These are phyloP conservation scores for Xylariales sp. DNA, from an alignment of 2,329 filamentous ascomycete species.

Conservation along the genomic window DNA sequence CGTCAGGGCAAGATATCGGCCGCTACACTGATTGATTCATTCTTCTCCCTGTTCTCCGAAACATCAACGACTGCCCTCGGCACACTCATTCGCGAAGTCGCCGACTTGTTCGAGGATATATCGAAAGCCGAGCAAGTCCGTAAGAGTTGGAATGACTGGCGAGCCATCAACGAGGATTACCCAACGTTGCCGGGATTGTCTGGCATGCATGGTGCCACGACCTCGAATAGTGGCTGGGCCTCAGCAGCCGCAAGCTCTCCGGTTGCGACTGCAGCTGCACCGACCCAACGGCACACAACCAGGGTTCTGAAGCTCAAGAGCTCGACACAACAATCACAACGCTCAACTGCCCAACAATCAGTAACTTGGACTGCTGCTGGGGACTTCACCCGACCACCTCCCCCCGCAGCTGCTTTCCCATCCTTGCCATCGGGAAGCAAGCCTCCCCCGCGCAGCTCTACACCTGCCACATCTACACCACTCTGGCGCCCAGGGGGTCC, in stretches of 20 bases:
- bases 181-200: conserved; percentile 76
- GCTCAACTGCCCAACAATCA: conserved; percentile 25
- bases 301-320: conserved; percentile 56
- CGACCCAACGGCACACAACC: conserved; percentile 45
- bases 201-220: conserved; percentile 60
- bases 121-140: conserved; percentile 68
- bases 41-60: conserved; percentile 79
- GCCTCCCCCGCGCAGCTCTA: background rate
- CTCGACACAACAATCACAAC: conserved; percentile 34
- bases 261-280: conserved; percentile 37
- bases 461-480: conserved; percentile 13
- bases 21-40: conserved; percentile 74
- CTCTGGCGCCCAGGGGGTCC: conserved; percentile 19
- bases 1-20: conserved; percentile 65
- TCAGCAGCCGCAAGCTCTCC: conserved; percentile 56
- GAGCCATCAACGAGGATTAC: conserved; percentile 93
- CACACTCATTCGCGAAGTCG: conserved; percentile 84
- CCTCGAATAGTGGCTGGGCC: conserved; percentile 54
- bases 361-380: conserved; percentile 8
- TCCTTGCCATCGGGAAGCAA: conserved; percentile 19
- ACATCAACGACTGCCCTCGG: conserved; percentile 76
- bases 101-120: conserved; percentile 86
- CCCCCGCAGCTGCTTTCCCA: conserved; percentile 21
- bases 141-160: conserved; percentile 91
- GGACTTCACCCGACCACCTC: conserved; percentile 13